Conservation (phyloP, 345 rosid genomes). For the Brassica incana region DNA sequence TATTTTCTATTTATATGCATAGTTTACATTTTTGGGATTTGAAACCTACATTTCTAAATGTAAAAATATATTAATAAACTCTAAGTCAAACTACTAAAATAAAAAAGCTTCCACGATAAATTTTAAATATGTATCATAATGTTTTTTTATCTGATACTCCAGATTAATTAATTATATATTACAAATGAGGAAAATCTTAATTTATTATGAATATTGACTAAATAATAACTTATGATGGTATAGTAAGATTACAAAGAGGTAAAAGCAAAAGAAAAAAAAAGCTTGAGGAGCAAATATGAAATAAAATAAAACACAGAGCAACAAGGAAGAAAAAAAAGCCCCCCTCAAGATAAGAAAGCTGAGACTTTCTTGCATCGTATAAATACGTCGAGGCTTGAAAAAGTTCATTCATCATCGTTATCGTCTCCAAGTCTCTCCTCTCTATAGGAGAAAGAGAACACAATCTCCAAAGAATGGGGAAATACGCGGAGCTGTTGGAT, state of each 20-base stretch:
- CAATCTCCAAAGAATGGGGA: not conserved
- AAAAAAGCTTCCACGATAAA: not conserved
- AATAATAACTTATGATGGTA: not conserved
- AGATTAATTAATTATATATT: not conserved
- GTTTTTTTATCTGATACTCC: not conserved
- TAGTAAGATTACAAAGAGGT: not conserved
- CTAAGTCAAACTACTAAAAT: not conserved
- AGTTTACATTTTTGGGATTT: too few species aligned
- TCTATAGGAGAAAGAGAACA: not conserved
- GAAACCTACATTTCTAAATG: too few species aligned
- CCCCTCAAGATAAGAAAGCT: not conserved
- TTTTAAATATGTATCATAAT: not conserved
- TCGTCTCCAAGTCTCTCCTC: not conserved
- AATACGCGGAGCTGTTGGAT: not conserved
- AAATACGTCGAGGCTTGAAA: not conserved
- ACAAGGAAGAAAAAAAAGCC: not conserved
- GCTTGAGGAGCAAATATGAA: not conserved
- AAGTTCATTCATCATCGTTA: not conserved
- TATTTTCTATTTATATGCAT: too few species aligned
- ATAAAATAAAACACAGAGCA: not conserved
- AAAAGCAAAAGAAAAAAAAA: not conserved
- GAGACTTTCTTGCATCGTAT: not conserved
- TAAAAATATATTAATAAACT: too few species aligned
- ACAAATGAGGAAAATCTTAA: not conserved
- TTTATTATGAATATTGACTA: not conserved